Evolutionary conservation across 176 grass and related monocot species (phyloP).

Genomic region (Panicum miliaceum): DNA sequence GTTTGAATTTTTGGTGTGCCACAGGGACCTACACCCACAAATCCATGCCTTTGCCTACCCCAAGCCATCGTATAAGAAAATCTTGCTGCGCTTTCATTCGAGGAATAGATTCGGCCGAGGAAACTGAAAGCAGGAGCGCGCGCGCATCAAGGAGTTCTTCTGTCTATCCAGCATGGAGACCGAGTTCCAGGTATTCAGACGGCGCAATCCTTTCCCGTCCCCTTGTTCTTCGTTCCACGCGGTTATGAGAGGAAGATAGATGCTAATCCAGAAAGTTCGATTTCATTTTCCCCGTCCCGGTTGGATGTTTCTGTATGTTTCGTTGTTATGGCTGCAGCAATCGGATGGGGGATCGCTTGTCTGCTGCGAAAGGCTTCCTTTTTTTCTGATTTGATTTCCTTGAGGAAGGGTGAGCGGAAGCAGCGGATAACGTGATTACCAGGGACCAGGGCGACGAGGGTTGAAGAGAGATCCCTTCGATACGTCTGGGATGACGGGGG

Average conservation of each 20-base stretch:
- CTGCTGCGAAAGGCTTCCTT: background rate
- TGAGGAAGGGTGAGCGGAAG: background rate
- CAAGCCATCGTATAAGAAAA: background rate
- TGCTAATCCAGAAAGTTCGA: background rate
- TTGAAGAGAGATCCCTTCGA: background rate
- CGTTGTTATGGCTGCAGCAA: background rate
- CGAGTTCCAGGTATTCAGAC: slow-evolving; percentile 45
- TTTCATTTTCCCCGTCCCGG: background rate
- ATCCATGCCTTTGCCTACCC: background rate
- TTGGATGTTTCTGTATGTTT: background rate
- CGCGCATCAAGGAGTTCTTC: background rate
- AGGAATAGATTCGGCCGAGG: background rate
- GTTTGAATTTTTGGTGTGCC: background rate
- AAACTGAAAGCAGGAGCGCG: background rate
- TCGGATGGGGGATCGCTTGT: background rate
- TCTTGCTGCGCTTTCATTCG: background rate
- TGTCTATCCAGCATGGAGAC: slow-evolving; percentile 23
- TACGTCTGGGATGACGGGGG: background rate
- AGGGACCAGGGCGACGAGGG: background rate
- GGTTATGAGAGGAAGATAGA: no score
- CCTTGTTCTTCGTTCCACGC: background rate
- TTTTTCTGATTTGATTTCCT: slow-evolving; percentile 7
- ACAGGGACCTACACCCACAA: background rate
- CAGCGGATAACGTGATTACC: background rate
- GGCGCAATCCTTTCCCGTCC: background rate